Percentiles rank a stretch among this genome's conserved stretches.
These are phyloP conservation scores for Elymus sibiricus DNA, from an alignment of 176 grass and related monocot genomes.

Conservation along the genomic window DNA sequence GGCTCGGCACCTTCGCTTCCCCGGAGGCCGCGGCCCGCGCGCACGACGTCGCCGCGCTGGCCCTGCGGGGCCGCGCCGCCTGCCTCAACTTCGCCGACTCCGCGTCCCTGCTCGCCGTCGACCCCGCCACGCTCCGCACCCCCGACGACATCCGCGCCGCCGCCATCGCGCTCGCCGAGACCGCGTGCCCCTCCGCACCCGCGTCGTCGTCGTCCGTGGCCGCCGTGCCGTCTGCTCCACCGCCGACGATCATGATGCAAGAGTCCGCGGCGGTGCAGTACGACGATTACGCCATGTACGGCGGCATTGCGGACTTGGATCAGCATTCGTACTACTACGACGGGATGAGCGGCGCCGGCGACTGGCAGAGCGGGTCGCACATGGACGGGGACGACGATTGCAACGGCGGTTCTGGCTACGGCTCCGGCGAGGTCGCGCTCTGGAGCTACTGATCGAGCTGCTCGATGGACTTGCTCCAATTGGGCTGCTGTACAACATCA, in stretches of 20 bases:
- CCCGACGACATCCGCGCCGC: slow-evolving; percentile 73
- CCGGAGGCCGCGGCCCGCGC: slow-evolving; percentile 80
- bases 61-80: slow-evolving; percentile 39
- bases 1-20: slow-evolving; percentile 76
- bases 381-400: slow-evolving; percentile 28
- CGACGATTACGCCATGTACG: slow-evolving; percentile 31
- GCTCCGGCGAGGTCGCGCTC: slow-evolving; percentile 37
- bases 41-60: slow-evolving; percentile 82
- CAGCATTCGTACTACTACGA: slow-evolving; percentile 50
- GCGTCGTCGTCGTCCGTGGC: not conserved
- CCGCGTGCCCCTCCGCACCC: slow-evolving; percentile 9
- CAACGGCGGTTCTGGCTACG: slow-evolving; percentile 8
- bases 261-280: not conserved
- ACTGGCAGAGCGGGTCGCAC: slow-evolving; percentile 27
- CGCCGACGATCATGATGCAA: not conserved
- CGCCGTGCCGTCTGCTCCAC: not conserved
- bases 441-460: slow-evolving; percentile 50
- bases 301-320: slow-evolving; percentile 27
- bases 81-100: slow-evolving; percentile 95
- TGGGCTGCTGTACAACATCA: not conserved
- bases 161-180: slow-evolving; percentile 64
- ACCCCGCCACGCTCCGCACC: slow-evolving; percentile 46
- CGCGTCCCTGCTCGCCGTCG: slow-evolving; percentile 42
- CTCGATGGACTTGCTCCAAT: not conserved
- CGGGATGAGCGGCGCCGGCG: not conserved